These are phyloP conservation scores for Tuber calosporum DNA, from an alignment of 495 filamentous ascomycete genomes.

Conservation along the genomic window DNA sequence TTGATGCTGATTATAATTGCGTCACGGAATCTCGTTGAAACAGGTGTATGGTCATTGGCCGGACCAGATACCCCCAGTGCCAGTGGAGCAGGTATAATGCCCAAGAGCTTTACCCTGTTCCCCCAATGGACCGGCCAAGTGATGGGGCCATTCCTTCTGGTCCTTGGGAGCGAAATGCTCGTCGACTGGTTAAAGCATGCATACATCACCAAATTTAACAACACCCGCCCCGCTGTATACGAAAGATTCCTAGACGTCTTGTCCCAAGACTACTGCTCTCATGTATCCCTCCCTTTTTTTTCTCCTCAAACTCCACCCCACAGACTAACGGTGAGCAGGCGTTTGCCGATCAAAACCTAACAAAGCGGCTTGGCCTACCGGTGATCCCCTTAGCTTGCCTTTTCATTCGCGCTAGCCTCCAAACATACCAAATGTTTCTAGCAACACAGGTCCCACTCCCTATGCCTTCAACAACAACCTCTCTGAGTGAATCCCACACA, in stretches of 20 bases:
- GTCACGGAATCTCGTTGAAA: slow-evolving; percentile 88
- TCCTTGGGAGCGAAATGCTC: slow-evolving; percentile 90
- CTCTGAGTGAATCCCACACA: slow-evolving; percentile 54
- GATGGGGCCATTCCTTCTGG: slow-evolving; percentile 81
- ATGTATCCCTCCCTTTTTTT: slow-evolving; percentile 48
- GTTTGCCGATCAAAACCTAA: slow-evolving; percentile 81
- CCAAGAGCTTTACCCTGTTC: slow-evolving; percentile 78
- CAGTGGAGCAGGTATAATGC: slow-evolving; percentile 60
- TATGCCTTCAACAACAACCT: slow-evolving; percentile 58
- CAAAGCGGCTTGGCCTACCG: slow-evolving; percentile 80
- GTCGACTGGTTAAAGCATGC: slow-evolving; percentile 98
- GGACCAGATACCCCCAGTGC: slow-evolving; percentile 41
- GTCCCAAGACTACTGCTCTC: slow-evolving; percentile 95
- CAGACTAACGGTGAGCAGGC: slow-evolving; percentile 49
- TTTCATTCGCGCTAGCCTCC: slow-evolving; percentile 87
- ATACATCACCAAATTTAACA: slow-evolving; percentile 98
- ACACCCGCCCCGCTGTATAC: slow-evolving; percentile 82
- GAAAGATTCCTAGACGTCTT: slow-evolving; percentile 81
- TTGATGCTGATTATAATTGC: slow-evolving; percentile 94
- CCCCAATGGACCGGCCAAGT: slow-evolving; percentile 84
- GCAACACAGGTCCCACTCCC: slow-evolving; percentile 72
- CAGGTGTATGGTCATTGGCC: slow-evolving; percentile 60
- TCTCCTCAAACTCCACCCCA: background rate
- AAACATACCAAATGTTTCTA: slow-evolving; percentile 98
- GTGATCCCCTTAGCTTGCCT: slow-evolving; percentile 88